Evolutionary conservation across 257 asterid species (phyloP), one percentile per base, ranked within the genome.

Genomic region (Coffea canephora): DNA sequence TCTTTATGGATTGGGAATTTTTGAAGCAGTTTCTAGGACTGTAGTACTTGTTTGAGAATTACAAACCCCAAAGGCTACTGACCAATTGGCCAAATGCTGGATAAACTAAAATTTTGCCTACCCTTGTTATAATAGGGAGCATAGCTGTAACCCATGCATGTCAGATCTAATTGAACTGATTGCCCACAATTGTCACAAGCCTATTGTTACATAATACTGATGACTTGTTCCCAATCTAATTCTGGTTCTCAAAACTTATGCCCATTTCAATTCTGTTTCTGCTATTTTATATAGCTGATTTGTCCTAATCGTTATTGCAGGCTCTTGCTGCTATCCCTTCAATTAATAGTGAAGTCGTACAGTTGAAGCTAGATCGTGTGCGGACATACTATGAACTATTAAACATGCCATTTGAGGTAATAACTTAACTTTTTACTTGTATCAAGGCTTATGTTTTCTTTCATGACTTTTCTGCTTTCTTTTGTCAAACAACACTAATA

Each of bases 331-430:
- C 98, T 71, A 89, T 96, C 78, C 93, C 99, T 75, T 94, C 93
- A 76, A 91, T 92, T 49, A 94, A 94, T 65, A 83, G 91, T 83
- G 98, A 92, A 88, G 91, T 89, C 71, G 93, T 94, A 77, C 97
- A 88, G 83, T 88, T 83, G 87, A 92, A 89, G 85, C 86, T 96
- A 75, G 99, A 96, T 83, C 97, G 87, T 79, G 96, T 96, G 66
- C 90, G 98, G 25, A 92, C 97, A 52, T 96, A 91, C 84, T 96
- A 91, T 85, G 99, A 94, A 88, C 89, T 96, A 25, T 78, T 96
- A 79, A 96, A 96, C 87, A 88, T 96, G 97, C 99, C 99, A 62
- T 92, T 94, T 78, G 99, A 96, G 97, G 99, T 94, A 88, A 90
- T 76, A 59, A 72, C 49, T 67, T 46, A 62, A n/a, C 36, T 77